Percentiles rank a stretch among this genome's conserved stretches.
Conservation (phyloP, 2,329 filamentous ascomycete species). For the Raffaelea ambrosiae region DNA sequence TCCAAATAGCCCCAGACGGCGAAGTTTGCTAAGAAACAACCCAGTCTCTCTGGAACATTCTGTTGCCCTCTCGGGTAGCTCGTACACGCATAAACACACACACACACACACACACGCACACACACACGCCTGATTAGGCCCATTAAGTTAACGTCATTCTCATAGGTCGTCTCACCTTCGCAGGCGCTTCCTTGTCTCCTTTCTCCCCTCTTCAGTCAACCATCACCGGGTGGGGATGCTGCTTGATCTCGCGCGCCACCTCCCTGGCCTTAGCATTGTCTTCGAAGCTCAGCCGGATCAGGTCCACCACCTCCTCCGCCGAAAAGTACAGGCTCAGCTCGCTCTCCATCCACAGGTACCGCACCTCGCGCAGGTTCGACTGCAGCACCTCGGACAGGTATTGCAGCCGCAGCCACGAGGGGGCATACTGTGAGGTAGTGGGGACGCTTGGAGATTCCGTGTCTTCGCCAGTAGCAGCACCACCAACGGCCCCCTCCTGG, state of each 20-base stretch:
- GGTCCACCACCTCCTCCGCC: conserved; percentile 50
- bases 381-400: conserved; percentile 57
- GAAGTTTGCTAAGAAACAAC: too few relatives aligned
- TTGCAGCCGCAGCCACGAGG: conserved; percentile 55
- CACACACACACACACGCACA: too few relatives aligned
- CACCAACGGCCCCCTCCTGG: too few relatives aligned
- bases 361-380: conserved; percentile 56
- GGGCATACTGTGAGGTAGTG: conserved; percentile 51
- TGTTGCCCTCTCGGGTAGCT: too few relatives aligned
- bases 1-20: too few relatives aligned
- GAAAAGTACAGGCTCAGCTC: conserved; percentile 57
- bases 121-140: too few relatives aligned
- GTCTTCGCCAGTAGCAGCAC: too few relatives aligned
- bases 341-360: conserved; percentile 56
- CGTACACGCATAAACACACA: too few relatives aligned
- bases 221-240: conserved; percentile 36
- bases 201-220: not conserved
- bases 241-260: conserved; percentile 48
- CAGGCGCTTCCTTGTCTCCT: too few relatives aligned
- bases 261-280: conserved; percentile 51
- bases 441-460: conserved; percentile 32
- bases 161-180: too few relatives aligned
- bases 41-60: too few relatives aligned
- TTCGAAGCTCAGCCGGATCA: conserved; percentile 57
- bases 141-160: too few relatives aligned